phyloP scores from a whole-genome alignment of 805 yeast species.

The Yarrowia alimentaria region DNA sequence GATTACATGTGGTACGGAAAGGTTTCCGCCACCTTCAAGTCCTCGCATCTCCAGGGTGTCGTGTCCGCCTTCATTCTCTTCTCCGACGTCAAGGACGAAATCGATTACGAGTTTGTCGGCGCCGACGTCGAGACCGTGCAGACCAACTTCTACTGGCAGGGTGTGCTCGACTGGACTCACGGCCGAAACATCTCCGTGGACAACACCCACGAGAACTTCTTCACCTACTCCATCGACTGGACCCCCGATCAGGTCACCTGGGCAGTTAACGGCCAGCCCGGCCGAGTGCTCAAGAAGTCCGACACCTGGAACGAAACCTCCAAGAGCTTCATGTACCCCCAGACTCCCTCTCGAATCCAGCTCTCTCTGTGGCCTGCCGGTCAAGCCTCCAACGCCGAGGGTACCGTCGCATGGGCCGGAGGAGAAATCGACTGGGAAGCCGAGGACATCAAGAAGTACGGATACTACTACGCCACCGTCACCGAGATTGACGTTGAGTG shows the following conservation, averaged over 20 bases:
- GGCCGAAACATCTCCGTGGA: conserved; percentile 46
- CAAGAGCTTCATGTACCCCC: conserved; percentile 74
- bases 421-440: conserved; percentile 84
- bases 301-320: conserved; percentile 60
- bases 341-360: conserved; percentile 84
- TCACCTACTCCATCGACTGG: conserved; percentile 81
- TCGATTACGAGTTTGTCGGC: conserved; percentile 87
- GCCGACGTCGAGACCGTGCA: conserved; percentile 63
- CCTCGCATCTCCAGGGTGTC: conserved; percentile 78
- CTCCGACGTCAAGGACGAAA: conserved; percentile 86
- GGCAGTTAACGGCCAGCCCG: conserved; percentile 65
- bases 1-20: conserved; percentile 87
- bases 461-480: conserved; percentile 75
- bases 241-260: conserved; percentile 65
- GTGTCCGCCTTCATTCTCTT: conserved; percentile 76
- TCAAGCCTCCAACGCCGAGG: conserved; percentile 49
- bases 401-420: conserved; percentile 83
- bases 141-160: conserved; percentile 79
- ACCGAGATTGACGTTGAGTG: conserved; percentile 61
- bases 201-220: conserved; percentile 66
- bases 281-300: conserved; percentile 60
- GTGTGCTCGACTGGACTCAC: conserved; percentile 65
- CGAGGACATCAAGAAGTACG: conserved; percentile 65
- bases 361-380: conserved; percentile 59
- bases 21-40: conserved; percentile 62